A percentile compares a stretch with the other conserved stretches of the same genome.
phyloP scores from a whole-genome alignment of 345 rosid species.

The Nephelium lappaceum region DNA sequence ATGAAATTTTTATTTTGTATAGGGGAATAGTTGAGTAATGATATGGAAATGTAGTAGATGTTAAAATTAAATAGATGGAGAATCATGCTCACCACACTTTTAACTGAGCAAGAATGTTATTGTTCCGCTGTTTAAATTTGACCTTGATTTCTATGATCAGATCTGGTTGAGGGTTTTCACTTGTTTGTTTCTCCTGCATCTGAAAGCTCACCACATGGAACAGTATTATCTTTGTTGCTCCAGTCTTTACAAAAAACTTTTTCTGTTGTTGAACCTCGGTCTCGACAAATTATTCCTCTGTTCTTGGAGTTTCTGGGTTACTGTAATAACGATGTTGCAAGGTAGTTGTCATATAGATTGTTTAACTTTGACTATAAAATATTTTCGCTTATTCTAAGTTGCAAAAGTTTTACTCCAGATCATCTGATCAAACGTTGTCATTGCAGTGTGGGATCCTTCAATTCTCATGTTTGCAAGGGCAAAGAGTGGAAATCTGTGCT shows the following conservation, averaged over 20 bases:
- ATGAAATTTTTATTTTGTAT: neutral
- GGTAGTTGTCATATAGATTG: slow-evolving; percentile 48
- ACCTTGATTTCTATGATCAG: slow-evolving; percentile 47
- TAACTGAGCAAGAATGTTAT: neutral
- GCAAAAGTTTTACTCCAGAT: neutral
- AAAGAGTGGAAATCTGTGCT: slow-evolving; percentile 78
- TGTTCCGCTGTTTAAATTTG: slow-evolving; percentile 16
- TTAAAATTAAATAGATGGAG: neutral
- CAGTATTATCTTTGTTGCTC: slow-evolving; percentile 64
- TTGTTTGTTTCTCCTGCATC: slow-evolving; percentile 51
- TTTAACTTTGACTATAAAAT: neutral
- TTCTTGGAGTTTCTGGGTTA: slow-evolving; percentile 87
- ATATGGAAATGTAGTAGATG: neutral
- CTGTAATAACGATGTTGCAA: slow-evolving; percentile 41
- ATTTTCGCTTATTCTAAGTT: slow-evolving; percentile 2
- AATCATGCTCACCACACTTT: neutral
- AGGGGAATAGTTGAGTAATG: neutral
- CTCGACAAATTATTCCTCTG: slow-evolving; percentile 68
- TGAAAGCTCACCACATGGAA: slow-evolving; percentile 53
- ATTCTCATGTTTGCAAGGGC: slow-evolving; percentile 57
- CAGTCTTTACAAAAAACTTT: slow-evolving; percentile 72
- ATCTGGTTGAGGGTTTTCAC: slow-evolving; percentile 53
- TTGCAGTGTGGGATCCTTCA: slow-evolving; percentile 67
- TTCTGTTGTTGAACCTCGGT: slow-evolving; percentile 62
- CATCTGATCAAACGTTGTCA: slow-evolving; percentile 4